Evolutionary conservation across 2,329 filamentous ascomycete genomes (phyloP).

Genomic region (Claviceps sp.): DNA sequence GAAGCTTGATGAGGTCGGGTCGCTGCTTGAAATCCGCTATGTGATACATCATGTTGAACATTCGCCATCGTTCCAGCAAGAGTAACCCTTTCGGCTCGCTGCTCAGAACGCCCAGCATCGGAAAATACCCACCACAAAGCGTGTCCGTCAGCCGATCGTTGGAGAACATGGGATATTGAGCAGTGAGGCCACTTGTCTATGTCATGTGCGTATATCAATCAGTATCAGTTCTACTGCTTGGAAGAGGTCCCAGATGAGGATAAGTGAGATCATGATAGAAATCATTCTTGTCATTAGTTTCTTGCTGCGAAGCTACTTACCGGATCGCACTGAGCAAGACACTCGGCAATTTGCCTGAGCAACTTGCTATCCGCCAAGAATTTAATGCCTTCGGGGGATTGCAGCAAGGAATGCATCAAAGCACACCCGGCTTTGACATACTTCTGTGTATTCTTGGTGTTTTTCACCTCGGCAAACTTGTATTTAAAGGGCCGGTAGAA

Average conservation of each 20-base stretch:
- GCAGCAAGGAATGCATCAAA: conserved; percentile 72
- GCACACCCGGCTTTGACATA: conserved; percentile 86
- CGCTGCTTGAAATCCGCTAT: conserved; percentile 85
- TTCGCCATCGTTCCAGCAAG: conserved; percentile 90
- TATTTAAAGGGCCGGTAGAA: conserved; percentile 97
- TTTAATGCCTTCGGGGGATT: conserved; percentile 70
- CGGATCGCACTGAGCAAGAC: conserved; percentile 85
- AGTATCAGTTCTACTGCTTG: conserved; percentile 7
- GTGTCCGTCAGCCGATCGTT: conserved; percentile 73
- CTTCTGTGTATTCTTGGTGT: conserved; percentile 84
- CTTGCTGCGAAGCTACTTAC: conserved; percentile 30
- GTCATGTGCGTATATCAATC: not conserved
- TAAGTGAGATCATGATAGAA: not conserved
- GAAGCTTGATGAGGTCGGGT: conserved; percentile 77
- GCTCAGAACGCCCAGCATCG: conserved; percentile 78
- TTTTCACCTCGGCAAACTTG: conserved; percentile 80
- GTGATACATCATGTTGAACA: conserved; percentile 99
- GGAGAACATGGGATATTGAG: conserved; percentile 80
- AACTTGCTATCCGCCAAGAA: conserved; percentile 89
- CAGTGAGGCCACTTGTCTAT: conserved; percentile 59
- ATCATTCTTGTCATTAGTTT: not conserved
- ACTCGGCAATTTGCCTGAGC: conserved; percentile 86
- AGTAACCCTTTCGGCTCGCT: conserved; percentile 69
- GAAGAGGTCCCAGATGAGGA: not conserved
- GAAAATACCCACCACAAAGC: conserved; percentile 84